Evolutionary conservation across 2,329 filamentous ascomycete genomes (phyloP).

Genomic region (Aspergillus brasiliensis): DNA sequence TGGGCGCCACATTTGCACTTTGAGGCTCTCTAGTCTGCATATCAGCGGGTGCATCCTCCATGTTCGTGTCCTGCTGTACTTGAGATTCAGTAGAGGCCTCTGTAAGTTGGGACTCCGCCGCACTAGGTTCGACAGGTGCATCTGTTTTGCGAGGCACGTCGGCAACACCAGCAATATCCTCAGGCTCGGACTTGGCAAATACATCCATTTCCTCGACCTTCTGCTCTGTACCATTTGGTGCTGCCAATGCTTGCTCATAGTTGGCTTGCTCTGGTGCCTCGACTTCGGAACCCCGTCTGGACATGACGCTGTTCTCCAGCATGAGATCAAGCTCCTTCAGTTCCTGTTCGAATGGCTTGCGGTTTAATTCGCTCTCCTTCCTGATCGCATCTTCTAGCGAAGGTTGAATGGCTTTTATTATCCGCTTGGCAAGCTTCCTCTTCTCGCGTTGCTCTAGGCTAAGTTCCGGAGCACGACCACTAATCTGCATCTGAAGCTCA

Average conservation of each 20-base stretch:
- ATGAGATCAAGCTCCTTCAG: conserved; percentile 73
- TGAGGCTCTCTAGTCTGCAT: conserved; percentile 18
- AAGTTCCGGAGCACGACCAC: conserved; percentile 48
- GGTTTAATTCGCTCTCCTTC: conserved; percentile 79
- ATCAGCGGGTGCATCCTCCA: conserved; percentile 8
- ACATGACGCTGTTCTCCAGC: conserved; percentile 66
- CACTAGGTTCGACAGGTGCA: conserved; percentile 16
- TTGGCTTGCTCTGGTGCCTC: conserved; percentile 45
- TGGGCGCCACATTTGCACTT: conserved; percentile 22
- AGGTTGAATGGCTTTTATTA: conserved; percentile 79
- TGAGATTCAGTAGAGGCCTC: conserved; percentile 11
- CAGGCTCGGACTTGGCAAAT: conserved; percentile 26
- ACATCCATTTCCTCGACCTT: conserved; percentile 29
- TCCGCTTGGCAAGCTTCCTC: conserved; percentile 83
- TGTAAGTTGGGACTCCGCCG: conserved; percentile 11
- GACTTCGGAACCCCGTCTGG: conserved; percentile 54
- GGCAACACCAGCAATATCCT: conserved; percentile 24
- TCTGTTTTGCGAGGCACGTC: conserved; percentile 12
- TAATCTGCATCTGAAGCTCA: conserved; percentile 54
- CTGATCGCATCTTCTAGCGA: conserved; percentile 73
- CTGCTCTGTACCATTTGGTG: conserved; percentile 35
- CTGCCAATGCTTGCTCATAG: conserved; percentile 48
- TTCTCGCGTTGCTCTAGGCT: conserved; percentile 73
- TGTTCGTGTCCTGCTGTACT: conserved; percentile 1
- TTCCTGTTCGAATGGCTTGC: conserved; percentile 69